Conservation (phyloP, 2,329 filamentous ascomycete genomes). For the Cladobotryum protrusum region DNA sequence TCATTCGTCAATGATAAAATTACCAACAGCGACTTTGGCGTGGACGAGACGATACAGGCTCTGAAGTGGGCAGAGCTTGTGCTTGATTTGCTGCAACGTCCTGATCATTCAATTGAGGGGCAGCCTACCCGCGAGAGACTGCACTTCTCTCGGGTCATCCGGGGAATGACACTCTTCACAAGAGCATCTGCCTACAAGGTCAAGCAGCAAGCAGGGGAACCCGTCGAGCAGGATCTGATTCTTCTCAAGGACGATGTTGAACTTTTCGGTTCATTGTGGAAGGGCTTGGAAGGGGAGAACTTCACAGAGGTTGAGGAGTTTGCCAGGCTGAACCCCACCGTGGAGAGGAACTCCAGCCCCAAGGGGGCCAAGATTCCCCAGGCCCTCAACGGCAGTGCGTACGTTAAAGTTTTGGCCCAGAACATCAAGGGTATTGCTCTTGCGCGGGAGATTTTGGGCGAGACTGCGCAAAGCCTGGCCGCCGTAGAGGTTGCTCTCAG, state of each 20-base stretch:
- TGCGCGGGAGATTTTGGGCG: slow-evolving; percentile 35
- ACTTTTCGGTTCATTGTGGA: slow-evolving; percentile 23
- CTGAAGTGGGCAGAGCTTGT: slow-evolving; percentile 41
- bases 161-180: slow-evolving; percentile 26
- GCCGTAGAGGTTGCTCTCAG: slow-evolving; percentile 33
- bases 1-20: slow-evolving; percentile 32
- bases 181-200: slow-evolving; percentile 22
- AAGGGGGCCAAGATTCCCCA: slow-evolving; percentile 6
- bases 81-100: slow-evolving; percentile 43
- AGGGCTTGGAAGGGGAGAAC: slow-evolving; percentile 14
- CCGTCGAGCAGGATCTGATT: slow-evolving; percentile 19
- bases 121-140: slow-evolving; percentile 15
- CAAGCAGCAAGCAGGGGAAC: slow-evolving; percentile 18
- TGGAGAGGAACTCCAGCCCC: slow-evolving; percentile 9
- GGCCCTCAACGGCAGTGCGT: slow-evolving; percentile 21
- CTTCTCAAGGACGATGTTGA: slow-evolving; percentile 25
- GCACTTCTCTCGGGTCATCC: slow-evolving; percentile 22
- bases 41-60: slow-evolving; percentile 34
- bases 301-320: slow-evolving; percentile 20
- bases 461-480: slow-evolving; percentile 26
- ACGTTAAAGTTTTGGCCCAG: slow-evolving; percentile 23
- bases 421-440: slow-evolving; percentile 38
- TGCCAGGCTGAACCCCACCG: slow-evolving; percentile 17
- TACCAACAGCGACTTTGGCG: slow-evolving; percentile 28
- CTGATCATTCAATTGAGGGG: slow-evolving; percentile 28